Base-by-base conservation (phyloP, 2,329 filamentous ascomycete genomes). In the Aspergillus pseudoterreus region DNA sequence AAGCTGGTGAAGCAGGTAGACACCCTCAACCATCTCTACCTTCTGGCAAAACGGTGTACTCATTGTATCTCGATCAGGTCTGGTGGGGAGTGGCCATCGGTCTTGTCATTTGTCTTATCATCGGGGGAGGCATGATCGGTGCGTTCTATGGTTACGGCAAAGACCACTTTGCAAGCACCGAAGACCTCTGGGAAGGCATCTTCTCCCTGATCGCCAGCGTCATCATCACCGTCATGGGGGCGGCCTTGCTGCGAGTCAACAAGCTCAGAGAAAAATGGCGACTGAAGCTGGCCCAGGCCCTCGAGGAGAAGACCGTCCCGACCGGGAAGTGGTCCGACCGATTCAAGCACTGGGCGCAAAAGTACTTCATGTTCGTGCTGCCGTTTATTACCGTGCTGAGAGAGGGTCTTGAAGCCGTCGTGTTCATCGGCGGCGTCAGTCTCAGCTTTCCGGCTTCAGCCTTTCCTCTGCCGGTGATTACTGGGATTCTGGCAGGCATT, bases 261-360 rank as follows among this genome's bases (percentile, higher is more conserved):
- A 94, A 92, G 71, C 81, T 94, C 69, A 88, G 91, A 68, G 85
- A 87, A 55, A 94, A 94, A 72, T 95, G 90, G 91, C 82, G 84
- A n/a, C 75, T 86, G 62, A 94, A 94, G 80, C 81, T 95, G 19
- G 82, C 85, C 17, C 82, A 82, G 61, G 82, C 87, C 2, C 71
- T 92, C 21, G 83, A 88, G 58, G 67, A 10, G 75, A 79, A 32
- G 74, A 78, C 24, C 11, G 45, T 21, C 71, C 71, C 33, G 63
- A 68, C 38, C 10, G 66, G 64, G 4, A 71, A 67, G 12, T 60
- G 68, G 2, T 68, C 68, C 14, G 71, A 65, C 3, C 71, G 70
- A 8, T 71, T 90, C 57, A 86, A 86, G 69, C 71, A 75, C 45
- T 87, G 82, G 74, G 72, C 77, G n/a, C 85, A 91, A 68, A 90